phyloP scores from a whole-genome alignment of 2,329 filamentous ascomycete species.

The Aspergillus japonicus region DNA sequence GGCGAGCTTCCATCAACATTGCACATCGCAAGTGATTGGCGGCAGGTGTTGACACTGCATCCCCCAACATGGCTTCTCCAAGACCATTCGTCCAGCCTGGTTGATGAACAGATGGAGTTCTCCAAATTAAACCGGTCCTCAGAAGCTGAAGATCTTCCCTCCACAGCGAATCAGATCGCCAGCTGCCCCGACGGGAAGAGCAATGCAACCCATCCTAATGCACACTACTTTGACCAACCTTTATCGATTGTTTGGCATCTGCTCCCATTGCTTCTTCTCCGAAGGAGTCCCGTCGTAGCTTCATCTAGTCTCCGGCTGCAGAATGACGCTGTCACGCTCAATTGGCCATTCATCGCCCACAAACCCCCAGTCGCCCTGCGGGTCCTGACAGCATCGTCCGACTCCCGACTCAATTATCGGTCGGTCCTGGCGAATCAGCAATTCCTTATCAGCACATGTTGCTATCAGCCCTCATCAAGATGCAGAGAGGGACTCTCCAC shows the following conservation, averaged over 20 bases:
- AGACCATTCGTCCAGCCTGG: neutral
- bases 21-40: neutral
- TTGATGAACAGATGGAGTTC: neutral
- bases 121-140: neutral
- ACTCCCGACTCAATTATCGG: slow-evolving; percentile 14
- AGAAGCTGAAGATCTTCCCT: neutral
- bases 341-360: slow-evolving; percentile 15
- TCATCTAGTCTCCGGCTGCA: slow-evolving; percentile 5
- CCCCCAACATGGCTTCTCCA: neutral
- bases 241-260: neutral
- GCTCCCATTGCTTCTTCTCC: neutral
- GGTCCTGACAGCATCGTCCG: slow-evolving; percentile 8
- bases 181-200: neutral
- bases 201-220: slow-evolving; percentile 23
- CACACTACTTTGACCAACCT: neutral
- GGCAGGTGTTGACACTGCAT: neutral
- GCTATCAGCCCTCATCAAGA: slow-evolving; percentile 16
- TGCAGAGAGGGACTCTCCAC: slow-evolving; percentile 5
- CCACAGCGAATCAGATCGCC: neutral
- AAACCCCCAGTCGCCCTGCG: neutral
- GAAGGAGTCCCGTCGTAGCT: slow-evolving; percentile 16
- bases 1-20: neutral
- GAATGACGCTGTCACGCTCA: neutral
- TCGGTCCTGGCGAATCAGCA: slow-evolving; percentile 25
- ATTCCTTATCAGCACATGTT: slow-evolving; percentile 29